Evolutionary conservation across 2,329 filamentous ascomycete genomes (phyloP).

Genomic region (Clonostachys solani): DNA sequence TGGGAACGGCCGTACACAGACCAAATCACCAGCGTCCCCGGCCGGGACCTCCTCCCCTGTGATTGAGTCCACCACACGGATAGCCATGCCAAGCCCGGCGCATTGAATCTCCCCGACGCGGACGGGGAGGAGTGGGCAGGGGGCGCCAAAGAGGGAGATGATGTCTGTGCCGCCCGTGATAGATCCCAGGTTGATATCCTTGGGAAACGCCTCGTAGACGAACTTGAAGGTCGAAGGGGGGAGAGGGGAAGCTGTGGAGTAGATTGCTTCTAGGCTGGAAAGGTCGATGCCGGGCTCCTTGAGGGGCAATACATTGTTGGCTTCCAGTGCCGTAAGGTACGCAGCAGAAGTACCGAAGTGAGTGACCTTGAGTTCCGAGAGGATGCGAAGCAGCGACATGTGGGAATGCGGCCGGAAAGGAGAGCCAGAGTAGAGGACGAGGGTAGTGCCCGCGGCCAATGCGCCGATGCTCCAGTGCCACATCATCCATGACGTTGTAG

Average conservation of each 20-base stretch:
- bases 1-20: conserved; percentile 83
- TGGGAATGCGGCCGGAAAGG: conserved; percentile 79
- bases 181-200: conserved; percentile 78
- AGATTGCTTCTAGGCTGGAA: conserved; percentile 72
- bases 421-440: conserved; percentile 89
- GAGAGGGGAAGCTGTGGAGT: conserved; percentile 88
- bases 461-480: conserved; percentile 95
- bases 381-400: conserved; percentile 76
- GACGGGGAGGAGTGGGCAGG: conserved; percentile 72
- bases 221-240: conserved; percentile 92
- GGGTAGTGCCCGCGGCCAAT: conserved; percentile 74
- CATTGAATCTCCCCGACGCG: conserved; percentile 73
- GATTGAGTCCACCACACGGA: conserved; percentile 54
- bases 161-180: conserved; percentile 98
- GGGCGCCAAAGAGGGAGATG: conserved; percentile 87
- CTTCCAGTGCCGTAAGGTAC: conserved; percentile 87
- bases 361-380: conserved; percentile 77
- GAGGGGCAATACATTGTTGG: conserved; percentile 60
- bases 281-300: conserved; percentile 52
- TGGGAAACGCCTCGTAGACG: conserved; percentile 79
- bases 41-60: conserved; percentile 44
- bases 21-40: conserved; percentile 75
- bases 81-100: conserved; percentile 75
- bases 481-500: conserved; percentile 99
- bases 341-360: conserved; percentile 95